Percentiles rank a stretch among this genome's conserved stretches.
Conservation (phyloP, 2,329 filamentous ascomycete genomes). For the Chaetomiaceae sp. region DNA sequence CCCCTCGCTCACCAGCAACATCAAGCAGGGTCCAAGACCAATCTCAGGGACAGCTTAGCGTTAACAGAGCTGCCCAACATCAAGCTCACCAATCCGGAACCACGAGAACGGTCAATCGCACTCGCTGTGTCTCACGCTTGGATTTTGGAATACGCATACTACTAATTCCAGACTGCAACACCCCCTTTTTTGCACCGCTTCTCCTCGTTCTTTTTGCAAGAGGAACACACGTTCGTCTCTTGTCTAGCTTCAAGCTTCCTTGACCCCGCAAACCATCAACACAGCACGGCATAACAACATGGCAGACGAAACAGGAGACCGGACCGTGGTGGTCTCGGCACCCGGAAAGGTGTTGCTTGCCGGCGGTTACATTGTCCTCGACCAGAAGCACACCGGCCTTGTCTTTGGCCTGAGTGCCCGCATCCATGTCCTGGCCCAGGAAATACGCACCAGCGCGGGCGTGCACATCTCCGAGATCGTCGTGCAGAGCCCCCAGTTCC, state of each 20-base stretch:
- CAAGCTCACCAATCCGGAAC: neutral
- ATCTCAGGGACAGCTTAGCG: neutral
- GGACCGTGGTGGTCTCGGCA: slow-evolving; percentile 67
- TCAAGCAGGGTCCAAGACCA: no score
- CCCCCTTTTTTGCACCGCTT: no score
- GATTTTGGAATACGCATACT: no score
- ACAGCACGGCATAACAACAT: neutral
- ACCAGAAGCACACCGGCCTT: slow-evolving; percentile 75
- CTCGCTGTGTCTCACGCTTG: neutral
- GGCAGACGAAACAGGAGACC: slow-evolving; percentile 21
- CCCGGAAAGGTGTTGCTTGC: slow-evolving; percentile 94
- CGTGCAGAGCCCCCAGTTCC: slow-evolving; percentile 88
- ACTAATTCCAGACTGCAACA: no score
- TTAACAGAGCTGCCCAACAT: neutral
- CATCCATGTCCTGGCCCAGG: slow-evolving; percentile 59
- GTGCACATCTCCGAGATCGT: slow-evolving; percentile 68
- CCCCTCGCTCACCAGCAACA: slow-evolving; percentile 6
- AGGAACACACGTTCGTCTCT: no score
- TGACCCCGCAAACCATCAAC: neutral
- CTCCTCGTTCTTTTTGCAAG: no score
- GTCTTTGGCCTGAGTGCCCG: slow-evolving; percentile 64
- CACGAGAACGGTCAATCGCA: no score
- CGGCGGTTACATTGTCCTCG: slow-evolving; percentile 91
- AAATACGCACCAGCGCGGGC: slow-evolving; percentile 55
- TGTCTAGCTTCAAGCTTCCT: neutral